Percentiles rank a stretch among this genome's conserved stretches.
Conservation (phyloP, 106 monocot genomes). For the Hemerocallis citrina region DNA sequence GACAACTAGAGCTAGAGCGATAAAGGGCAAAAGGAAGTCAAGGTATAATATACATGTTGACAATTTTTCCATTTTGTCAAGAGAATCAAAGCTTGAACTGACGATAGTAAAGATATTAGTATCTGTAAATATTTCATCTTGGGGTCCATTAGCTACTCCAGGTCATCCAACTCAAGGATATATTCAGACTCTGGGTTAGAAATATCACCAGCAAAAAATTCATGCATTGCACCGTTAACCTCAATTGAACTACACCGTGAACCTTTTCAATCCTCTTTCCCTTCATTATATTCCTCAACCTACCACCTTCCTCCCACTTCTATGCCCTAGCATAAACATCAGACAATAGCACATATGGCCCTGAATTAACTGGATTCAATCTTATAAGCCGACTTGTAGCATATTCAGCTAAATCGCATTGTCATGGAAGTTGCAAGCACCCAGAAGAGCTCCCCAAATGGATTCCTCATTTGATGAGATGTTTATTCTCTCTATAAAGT, state of each 20-base stretch:
- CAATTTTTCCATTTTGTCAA: no score
- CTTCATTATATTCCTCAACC: constrained; percentile 28
- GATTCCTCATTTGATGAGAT: constrained; percentile 6
- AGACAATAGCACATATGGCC: constrained; percentile 37
- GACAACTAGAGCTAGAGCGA: no score
- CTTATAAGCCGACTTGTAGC: constrained; percentile 13
- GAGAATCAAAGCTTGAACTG: no score
- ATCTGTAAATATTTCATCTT: no score
- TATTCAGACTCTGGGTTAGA: constrained; percentile 23
- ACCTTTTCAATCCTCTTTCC: constrained; percentile 22
- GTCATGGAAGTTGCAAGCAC: constrained; percentile 26
- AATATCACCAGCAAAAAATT: constrained; percentile 51
- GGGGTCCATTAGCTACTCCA: constrained; percentile 28
- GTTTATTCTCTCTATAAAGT: constrained; percentile 7
- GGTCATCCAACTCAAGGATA: constrained; percentile 28
- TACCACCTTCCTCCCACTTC: constrained; percentile 25
- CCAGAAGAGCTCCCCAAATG: constrained; percentile 27
- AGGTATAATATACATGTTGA: no score
- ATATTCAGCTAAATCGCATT: constrained; percentile 25
- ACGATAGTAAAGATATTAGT: no score
- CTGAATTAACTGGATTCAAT: constrained; percentile 20
- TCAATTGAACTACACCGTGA: constrained; percentile 60
- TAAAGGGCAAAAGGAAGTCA: no score
- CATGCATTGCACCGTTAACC: constrained; percentile 52
- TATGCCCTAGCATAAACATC: constrained; percentile 29